Percentiles rank a stretch among this genome's conserved stretches.
phyloP scores from a whole-genome alignment of 164 flowering plant species.

The Stephania cephalantha region DNA sequence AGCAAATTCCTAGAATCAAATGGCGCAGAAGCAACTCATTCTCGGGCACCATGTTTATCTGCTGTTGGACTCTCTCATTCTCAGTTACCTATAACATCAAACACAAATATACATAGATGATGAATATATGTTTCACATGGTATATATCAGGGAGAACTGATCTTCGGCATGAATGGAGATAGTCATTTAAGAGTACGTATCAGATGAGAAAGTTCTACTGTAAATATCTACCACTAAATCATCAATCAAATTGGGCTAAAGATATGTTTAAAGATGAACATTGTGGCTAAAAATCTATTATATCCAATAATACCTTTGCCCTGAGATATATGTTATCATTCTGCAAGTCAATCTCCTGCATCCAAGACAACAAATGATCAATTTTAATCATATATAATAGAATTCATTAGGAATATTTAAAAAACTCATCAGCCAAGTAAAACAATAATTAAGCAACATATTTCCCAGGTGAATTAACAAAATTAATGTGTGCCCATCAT shows the following conservation, averaged over 20 bases:
- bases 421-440: neutral
- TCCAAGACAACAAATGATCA: neutral
- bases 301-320: constrained; percentile 49
- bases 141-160: neutral
- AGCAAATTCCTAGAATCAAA: constrained; percentile 62
- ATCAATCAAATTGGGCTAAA: no score
- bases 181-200: neutral
- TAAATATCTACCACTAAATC: neutral
- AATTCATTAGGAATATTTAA: neutral
- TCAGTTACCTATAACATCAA: constrained; percentile 47
- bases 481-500: no score
- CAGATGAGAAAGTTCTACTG: neutral
- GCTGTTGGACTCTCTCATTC: constrained; percentile 60
- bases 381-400: neutral
- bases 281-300: neutral
- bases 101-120: neutral
- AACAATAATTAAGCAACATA: neutral
- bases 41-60: constrained; percentile 55
- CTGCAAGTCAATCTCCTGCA: constrained; percentile 79
- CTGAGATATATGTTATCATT: constrained; percentile 80
- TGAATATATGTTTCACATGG: neutral
- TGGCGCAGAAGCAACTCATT: constrained; percentile 38
- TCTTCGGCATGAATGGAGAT: neutral
- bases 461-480: neutral
- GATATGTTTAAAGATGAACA: neutral